Percentiles rank a stretch among this genome's conserved stretches.
phyloP scores from a whole-genome alignment of 345 rosid genomes.

The Abelmoschus esculentus region DNA sequence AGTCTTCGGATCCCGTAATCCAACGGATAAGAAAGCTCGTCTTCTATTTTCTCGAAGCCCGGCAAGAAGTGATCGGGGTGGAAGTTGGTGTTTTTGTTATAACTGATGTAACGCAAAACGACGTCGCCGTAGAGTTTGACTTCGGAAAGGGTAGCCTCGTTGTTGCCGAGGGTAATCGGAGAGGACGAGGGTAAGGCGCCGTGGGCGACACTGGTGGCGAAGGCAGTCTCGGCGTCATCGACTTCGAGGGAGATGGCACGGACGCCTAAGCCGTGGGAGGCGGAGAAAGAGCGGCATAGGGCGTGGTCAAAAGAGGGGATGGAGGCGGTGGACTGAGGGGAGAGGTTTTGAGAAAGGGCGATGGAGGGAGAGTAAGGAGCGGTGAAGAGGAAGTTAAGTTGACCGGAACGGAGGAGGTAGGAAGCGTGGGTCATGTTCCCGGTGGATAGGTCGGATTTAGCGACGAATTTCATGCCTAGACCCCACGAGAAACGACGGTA shows the following conservation, averaged over 20 bases:
- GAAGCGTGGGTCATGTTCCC: slow-evolving; percentile 81
- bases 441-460: slow-evolving; percentile 90
- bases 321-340: slow-evolving; percentile 35
- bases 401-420: slow-evolving; percentile 74
- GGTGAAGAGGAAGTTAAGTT: slow-evolving; percentile 70
- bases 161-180: slow-evolving; percentile 37
- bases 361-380: slow-evolving; percentile 81
- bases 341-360: slow-evolving; percentile 9
- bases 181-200: slow-evolving; percentile 51
- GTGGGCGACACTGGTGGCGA: slow-evolving; percentile 45
- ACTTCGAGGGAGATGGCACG: slow-evolving; percentile 68
- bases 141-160: slow-evolving; percentile 48
- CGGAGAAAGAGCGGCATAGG: slow-evolving; percentile 39
- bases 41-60: slow-evolving; percentile 48
- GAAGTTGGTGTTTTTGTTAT: slow-evolving; percentile 9
- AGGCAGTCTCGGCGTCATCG: slow-evolving; percentile 66
- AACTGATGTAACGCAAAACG: slow-evolving; percentile 72
- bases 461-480: slow-evolving; percentile 72
- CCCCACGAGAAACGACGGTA: slow-evolving; percentile 90
- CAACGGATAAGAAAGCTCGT: slow-evolving; percentile 42
- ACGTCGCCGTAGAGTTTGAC: slow-evolving; percentile 79
- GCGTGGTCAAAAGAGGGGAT: slow-evolving; percentile 49
- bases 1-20: slow-evolving; percentile 71
- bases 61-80: slow-evolving; percentile 38
- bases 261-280: slow-evolving; percentile 65